Evolutionary conservation across 768 basidiomycete genomes (phyloP), one percentile per base, ranked within the genome.

Genomic region (Pisolithus albus): DNA sequence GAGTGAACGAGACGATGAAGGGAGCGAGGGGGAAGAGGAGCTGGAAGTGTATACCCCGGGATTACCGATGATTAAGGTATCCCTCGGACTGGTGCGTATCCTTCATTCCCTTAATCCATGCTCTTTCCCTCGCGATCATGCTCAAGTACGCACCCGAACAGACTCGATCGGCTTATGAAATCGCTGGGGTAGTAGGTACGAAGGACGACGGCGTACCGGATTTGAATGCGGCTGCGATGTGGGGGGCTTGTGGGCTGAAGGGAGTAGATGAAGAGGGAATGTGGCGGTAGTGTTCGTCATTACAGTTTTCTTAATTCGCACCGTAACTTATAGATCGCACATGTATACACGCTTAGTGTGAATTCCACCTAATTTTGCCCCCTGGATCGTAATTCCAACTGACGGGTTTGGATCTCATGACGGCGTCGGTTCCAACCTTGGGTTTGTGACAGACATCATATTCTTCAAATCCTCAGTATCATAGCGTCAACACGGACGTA

Each of bases 31-130:
- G 3, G 54, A 41, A 13, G 34, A 43, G 2, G 52, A 55, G n/a
- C 62, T 82, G 21, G 75, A 76, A 46, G 61, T 59, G 9, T 82
- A 83, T 53, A 61, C 47, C 0, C 78, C 81, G 1, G 67, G 72
- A 6, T 56, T 64, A 10, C 78, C 80, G 0, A 79, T 72, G 16
- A 84, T 84, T 69, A 83, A 83, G 60, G 72, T 85, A 2, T 78
- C 83, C 0, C 72, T 85, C 21, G 83, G 83, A 4, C 55, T 83
- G 46, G 79, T 81, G 46, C 56, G 77, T 69, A 0, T 26, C 21
- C 32, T 18, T 41, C 51, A 19, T 54, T 8, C 46, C 19, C 6
- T 32, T 13, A 15, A 16, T 30, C 30, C 8, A 9, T 30, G 9
- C 10, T 30, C 30, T 16, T 23, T 7, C 18, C 15, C 46, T 26